These are phyloP conservation scores for Pholiota conissans DNA, from an alignment of 768 basidiomycete species.

Conservation along the genomic window DNA sequence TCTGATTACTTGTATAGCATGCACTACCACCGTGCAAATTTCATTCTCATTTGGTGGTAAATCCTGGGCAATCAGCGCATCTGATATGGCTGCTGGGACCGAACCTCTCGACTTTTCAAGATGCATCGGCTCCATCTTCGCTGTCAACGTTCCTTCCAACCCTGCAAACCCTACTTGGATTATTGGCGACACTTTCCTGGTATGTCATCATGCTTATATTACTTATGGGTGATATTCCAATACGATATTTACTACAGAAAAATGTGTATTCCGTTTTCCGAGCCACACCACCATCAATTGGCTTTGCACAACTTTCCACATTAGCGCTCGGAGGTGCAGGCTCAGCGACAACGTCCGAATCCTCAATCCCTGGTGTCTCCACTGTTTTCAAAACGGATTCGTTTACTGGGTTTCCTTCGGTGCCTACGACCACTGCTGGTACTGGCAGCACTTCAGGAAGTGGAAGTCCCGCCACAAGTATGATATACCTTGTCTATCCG, in stretches of 20 bases:
- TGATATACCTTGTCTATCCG: neutral
- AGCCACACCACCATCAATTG: slow-evolving; percentile 45
- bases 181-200: slow-evolving; percentile 73
- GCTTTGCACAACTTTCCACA: slow-evolving; percentile 50
- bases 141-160: slow-evolving; percentile 46
- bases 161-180: slow-evolving; percentile 54
- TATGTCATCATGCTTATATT: slow-evolving; percentile 26
- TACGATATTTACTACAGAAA: slow-evolving; percentile 33
- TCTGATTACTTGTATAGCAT: slow-evolving; percentile 50
- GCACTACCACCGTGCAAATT: slow-evolving; percentile 52
- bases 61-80: slow-evolving; percentile 70
- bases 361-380: neutral
- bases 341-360: neutral
- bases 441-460: neutral
- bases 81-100: slow-evolving; percentile 79
- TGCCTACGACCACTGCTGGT: neutral
- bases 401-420: neutral
- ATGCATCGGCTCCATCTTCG: slow-evolving; percentile 74
- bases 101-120: slow-evolving; percentile 30
- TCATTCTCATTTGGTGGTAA: slow-evolving; percentile 78
- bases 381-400: neutral
- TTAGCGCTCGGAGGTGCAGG: slow-evolving; percentile 29
- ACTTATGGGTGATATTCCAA: neutral
- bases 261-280: slow-evolving; percentile 55
- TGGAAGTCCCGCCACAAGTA: neutral